These are phyloP conservation scores for Naegleria fowleri DNA, from an alignment of 208 protist species.

Conservation along the genomic window DNA sequence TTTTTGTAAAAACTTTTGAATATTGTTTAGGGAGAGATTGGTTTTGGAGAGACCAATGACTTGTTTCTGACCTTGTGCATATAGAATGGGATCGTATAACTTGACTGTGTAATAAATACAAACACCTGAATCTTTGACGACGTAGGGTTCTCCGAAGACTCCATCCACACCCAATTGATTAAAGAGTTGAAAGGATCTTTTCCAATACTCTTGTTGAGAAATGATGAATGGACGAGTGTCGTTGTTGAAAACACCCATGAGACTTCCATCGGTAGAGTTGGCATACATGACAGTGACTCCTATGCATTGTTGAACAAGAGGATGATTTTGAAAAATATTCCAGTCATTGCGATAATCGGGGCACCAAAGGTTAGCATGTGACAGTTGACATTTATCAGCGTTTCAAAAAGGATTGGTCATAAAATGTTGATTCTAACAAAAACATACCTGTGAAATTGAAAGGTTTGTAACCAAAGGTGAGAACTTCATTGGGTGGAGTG, in stretches of 20 bases:
- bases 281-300: too few relatives aligned
- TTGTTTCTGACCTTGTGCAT: background rate
- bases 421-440: too few relatives aligned
- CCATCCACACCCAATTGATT: background rate
- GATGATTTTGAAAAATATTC: too few relatives aligned
- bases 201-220: background rate
- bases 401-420: too few relatives aligned
- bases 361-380: too few relatives aligned
- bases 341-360: too few relatives aligned
- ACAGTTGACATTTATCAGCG: too few relatives aligned
- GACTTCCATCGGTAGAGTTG: background rate
- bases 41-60: background rate
- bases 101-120: background rate
- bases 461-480: too few relatives aligned
- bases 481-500: too few relatives aligned
- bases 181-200: background rate
- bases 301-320: too few relatives aligned
- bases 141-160: background rate
- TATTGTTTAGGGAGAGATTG: background rate
- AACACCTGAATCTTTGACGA: background rate
- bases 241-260: background rate
- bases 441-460: too few relatives aligned
- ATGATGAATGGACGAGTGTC: background rate
- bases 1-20: background rate
- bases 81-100: background rate